Evolutionary conservation across 2,329 filamentous ascomycete species (phyloP).

Genomic region (Eurotiales sp.): DNA sequence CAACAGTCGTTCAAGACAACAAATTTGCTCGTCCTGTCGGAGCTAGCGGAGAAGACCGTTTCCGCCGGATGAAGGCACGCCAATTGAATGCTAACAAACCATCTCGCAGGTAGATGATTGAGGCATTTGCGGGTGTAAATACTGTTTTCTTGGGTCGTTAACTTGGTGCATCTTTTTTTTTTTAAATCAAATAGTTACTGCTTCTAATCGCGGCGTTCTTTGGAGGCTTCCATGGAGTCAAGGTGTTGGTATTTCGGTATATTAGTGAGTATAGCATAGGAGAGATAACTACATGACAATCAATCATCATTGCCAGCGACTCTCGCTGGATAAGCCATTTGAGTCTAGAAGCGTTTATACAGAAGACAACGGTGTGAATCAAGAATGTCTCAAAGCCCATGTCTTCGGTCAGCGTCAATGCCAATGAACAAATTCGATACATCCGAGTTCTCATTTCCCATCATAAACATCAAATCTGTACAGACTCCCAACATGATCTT

Average conservation of each 20-base stretch:
- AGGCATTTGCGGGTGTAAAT: neutral
- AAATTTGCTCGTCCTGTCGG: constrained; percentile 45
- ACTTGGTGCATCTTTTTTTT: neutral
- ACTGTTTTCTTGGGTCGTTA: neutral
- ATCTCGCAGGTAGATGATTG: constrained; percentile 29
- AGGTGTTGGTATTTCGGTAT: constrained; percentile 1
- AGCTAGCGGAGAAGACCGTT: constrained; percentile 46
- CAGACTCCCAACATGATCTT: constrained; percentile 56
- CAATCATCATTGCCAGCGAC: too few relatives aligned
- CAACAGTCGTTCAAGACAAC: constrained; percentile 45
- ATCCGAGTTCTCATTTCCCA: constrained; percentile 49
- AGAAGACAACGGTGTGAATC: neutral
- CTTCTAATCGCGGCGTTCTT: neutral
- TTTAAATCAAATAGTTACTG: neutral
- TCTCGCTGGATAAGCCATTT: too few relatives aligned
- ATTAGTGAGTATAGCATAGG: constrained; percentile 1
- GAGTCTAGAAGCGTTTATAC: neutral
- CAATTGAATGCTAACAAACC: constrained; percentile 41
- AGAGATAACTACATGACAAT: too few relatives aligned
- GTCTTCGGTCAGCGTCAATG: too few relatives aligned
- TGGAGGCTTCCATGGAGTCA: neutral
- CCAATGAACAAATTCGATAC: too few relatives aligned
- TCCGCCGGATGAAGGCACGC: constrained; percentile 48
- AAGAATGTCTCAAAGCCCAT: too few relatives aligned
- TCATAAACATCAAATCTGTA: constrained; percentile 62